phyloP scores from a whole-genome alignment of 73 alveolate genomes.

The Tetrahymena borealis region DNA sequence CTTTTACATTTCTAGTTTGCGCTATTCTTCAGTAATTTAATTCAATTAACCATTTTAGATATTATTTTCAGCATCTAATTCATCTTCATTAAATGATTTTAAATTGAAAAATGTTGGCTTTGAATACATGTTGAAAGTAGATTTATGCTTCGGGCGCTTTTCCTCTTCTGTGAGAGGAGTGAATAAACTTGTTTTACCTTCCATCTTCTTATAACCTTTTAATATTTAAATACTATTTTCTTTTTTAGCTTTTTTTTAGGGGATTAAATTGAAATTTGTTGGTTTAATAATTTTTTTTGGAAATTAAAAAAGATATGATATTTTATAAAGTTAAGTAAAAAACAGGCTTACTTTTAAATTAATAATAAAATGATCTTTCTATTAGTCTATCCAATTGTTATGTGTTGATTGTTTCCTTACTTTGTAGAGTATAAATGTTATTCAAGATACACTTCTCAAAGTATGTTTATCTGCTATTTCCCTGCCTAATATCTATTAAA shows the following conservation, averaged over 20 bases:
- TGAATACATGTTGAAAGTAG: not conserved
- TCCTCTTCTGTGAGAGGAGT: constrained; percentile 1
- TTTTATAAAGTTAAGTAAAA: not conserved
- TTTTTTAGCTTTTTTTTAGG: not conserved
- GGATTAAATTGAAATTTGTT: not conserved
- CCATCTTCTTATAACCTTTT: not conserved
- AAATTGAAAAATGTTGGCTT: not conserved
- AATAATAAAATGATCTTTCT: too few species aligned
- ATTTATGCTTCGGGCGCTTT: not conserved
- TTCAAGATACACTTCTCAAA: too few species aligned
- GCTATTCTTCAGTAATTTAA: not conserved
- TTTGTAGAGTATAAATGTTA: too few species aligned
- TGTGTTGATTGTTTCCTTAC: too few species aligned
- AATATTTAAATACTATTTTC: not conserved
- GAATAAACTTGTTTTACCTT: not conserved
- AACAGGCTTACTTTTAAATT: not conserved
- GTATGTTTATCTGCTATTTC: too few species aligned
- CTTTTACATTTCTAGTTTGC: not conserved
- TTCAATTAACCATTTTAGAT: not conserved
- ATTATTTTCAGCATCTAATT: not conserved
- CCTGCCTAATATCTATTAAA: too few species aligned
- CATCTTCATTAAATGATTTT: not conserved
- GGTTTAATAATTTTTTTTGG: not conserved
- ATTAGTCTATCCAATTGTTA: too few species aligned
- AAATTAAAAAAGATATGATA: not conserved